Conservation (phyloP, 371 early-diverging fungal genomes). For the Zychaea mexicana region DNA sequence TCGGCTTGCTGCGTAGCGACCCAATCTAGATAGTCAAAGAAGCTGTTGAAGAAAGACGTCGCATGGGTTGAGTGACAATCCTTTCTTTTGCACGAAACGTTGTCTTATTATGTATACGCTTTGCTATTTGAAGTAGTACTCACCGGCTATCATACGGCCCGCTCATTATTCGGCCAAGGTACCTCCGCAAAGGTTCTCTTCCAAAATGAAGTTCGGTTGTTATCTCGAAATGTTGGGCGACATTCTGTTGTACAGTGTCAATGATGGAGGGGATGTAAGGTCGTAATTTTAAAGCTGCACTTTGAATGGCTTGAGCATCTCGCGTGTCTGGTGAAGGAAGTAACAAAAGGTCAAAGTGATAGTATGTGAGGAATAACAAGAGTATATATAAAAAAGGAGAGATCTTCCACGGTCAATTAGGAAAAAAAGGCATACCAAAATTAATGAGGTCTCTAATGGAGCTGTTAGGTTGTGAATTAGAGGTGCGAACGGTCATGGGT, state of each 20-base stretch:
- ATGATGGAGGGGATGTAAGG: slow-evolving; percentile 79
- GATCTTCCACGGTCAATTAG: too few relatives aligned
- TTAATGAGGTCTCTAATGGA: neutral
- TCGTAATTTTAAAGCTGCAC: slow-evolving; percentile 59
- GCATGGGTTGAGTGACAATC: neutral
- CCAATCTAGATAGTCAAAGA: slow-evolving; percentile 77
- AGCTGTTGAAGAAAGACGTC: neutral
- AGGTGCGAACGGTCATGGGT: neutral
- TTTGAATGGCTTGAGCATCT: slow-evolving; percentile 53
- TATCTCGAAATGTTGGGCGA: slow-evolving; percentile 58
- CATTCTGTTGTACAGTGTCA: slow-evolving; percentile 66
- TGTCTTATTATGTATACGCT: neutral
- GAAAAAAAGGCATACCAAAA: neutral
- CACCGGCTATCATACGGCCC: slow-evolving; percentile 67
- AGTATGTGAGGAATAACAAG: too few relatives aligned
- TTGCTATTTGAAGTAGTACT: neutral
- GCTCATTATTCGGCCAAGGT: slow-evolving; percentile 70
- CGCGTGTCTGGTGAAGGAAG: neutral
- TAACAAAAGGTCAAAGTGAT: too few relatives aligned
- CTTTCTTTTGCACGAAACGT: neutral
- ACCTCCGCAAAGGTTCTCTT: slow-evolving; percentile 72
- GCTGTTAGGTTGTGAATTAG: neutral
- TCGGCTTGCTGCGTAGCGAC: slow-evolving; percentile 65
- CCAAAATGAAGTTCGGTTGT: slow-evolving; percentile 78
- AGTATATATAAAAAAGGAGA: too few relatives aligned